phyloP scores from a whole-genome alignment of 495 filamentous ascomycete genomes.

The Penicillium daleae region DNA sequence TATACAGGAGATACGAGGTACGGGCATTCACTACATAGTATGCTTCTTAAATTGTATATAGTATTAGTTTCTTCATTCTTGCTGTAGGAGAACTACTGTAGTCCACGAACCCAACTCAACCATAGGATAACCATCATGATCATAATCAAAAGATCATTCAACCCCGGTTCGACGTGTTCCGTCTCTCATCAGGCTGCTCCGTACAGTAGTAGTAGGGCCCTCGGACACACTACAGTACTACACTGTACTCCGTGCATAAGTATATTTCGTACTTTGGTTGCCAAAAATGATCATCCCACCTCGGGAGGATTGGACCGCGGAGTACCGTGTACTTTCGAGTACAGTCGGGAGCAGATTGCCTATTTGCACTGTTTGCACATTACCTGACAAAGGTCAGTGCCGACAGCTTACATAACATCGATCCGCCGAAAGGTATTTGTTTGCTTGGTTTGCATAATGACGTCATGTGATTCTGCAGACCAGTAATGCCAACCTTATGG shows the following conservation, averaged over 20 bases:
- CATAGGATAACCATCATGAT: background rate
- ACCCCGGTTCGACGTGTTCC: background rate
- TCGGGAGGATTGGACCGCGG: background rate
- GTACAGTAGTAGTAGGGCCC: background rate
- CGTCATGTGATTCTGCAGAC: conserved; percentile 16
- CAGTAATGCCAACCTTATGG: too few species aligned
- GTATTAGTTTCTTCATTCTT: too few species aligned
- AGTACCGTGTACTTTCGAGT: conserved; percentile 18
- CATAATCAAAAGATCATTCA: background rate
- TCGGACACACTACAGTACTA: background rate
- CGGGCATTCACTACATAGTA: too few species aligned
- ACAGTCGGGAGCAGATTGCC: background rate
- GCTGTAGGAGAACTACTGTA: too few species aligned
- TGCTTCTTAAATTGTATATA: too few species aligned
- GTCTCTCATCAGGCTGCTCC: background rate
- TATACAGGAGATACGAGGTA: too few species aligned
- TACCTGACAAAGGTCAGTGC: too few species aligned
- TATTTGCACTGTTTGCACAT: conserved; percentile 21
- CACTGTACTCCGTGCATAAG: too few species aligned
- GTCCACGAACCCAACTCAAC: too few species aligned
- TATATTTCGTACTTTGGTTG: background rate
- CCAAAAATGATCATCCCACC: background rate
- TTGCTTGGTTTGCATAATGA: conserved; percentile 25
- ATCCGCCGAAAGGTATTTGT: background rate
- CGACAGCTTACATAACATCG: background rate